These are phyloP conservation scores for Hericium rajendrae DNA, from an alignment of 768 basidiomycete genomes.

Conservation along the genomic window DNA sequence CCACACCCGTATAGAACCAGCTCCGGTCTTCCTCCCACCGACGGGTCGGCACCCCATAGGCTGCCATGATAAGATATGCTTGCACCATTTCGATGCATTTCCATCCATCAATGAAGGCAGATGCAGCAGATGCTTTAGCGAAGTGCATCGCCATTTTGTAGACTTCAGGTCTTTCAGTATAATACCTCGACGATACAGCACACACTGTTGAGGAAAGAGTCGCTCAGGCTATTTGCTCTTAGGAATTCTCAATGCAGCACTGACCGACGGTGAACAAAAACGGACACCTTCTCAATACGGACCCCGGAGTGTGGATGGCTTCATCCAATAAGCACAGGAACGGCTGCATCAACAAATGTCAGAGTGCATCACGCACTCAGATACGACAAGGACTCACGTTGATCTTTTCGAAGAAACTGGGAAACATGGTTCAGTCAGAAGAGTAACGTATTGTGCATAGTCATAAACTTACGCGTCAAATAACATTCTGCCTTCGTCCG, in stretches of 20 bases:
- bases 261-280: conserved; percentile 54
- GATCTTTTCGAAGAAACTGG: conserved; percentile 43
- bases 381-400: conserved; percentile 28
- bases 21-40: conserved; percentile 65
- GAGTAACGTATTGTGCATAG: background rate
- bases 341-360: conserved; percentile 27
- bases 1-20: conserved; percentile 65
- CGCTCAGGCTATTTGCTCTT: background rate
- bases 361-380: conserved; percentile 20
- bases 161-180: conserved; percentile 43
- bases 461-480: conserved; percentile 21
- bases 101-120: conserved; percentile 48
- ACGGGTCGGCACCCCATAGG: conserved; percentile 51
- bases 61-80: conserved; percentile 60
- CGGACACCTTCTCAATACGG: conserved; percentile 43
- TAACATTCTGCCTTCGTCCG: conserved; percentile 19
- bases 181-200: conserved; percentile 60
- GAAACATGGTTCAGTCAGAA: background rate
- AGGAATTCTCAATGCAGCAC: conserved; percentile 14
- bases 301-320: conserved; percentile 42
- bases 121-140: conserved; percentile 50
- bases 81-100: conserved; percentile 73
- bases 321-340: conserved; percentile 51
- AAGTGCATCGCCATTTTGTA: conserved; percentile 52
- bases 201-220: conserved; percentile 38